Base-by-base conservation (phyloP, 1,284 basidiomycete species). In the Wolfiporia cocos region DNA sequence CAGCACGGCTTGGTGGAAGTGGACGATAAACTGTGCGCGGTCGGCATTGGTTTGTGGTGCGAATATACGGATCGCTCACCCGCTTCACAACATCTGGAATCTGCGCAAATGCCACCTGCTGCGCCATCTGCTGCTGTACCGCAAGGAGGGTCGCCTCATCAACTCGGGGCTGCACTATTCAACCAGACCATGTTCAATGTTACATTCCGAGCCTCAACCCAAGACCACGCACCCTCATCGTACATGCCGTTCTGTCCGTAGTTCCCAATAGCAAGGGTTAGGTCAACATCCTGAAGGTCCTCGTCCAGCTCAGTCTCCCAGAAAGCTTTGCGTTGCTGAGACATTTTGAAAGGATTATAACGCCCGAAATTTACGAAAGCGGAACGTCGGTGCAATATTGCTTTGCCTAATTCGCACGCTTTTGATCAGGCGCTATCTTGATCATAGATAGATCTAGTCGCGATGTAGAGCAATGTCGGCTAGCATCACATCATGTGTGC, bases 1-100 rank as follows among this genome's bases (percentile, higher is more conserved):
- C 34, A 88, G 67, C 15, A 92, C 82, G 14, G 87, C 84, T 75
- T 92, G 82, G 59, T 93, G 87, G 66, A 94, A 94, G 52, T 90
- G 86, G 2, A 92, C 81, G 54, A 94, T 85, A 66, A 94, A 94
- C 88, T 92, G 50, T 19, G 40, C 20, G 23, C 9, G 30, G 15
- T 46, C 20, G 32, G 31, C 20, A 26, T 21, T 38, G 37, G 34
- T 11, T 22, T 31, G 22, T 28, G 23, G 20, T 4, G 18, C 17
- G 9, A 3, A 43, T 42, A 43, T 41, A 29, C 44, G 39, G 42
- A 35, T 36, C 29, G 71, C 81, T 58, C 50, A 86, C 86, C 43
- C 78, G 76, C 64, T 88, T 90, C 33, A 90, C 86, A 22, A 80
- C 76, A 58, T 90, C 87, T 3, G 87, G 86, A 41, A 90, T 82